Evolutionary conservation across 805 yeast genomes (phyloP), one percentile per base, ranked within the genome.

Genomic region (Starmerella asiatica): DNA sequence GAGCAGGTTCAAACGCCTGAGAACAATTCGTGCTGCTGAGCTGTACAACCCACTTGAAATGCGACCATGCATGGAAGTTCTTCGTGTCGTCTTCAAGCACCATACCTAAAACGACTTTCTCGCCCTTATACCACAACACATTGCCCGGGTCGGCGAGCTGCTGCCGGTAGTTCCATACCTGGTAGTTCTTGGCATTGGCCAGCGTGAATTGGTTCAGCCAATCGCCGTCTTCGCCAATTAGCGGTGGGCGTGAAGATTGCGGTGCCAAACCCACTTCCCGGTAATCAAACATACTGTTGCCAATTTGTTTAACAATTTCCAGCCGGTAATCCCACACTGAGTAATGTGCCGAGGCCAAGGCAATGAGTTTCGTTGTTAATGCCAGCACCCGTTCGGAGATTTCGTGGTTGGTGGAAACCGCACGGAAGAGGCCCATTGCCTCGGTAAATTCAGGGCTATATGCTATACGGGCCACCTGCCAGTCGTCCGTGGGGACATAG

Each of bases 41-140:
- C 28, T 67, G 64, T 8, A 79, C 77, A 18, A 82, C 60, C 96
- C 96, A 86, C 51, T 80, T 79, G 38, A 88, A 63, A 51, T 85
- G 83, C 1, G 94, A 73, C 97, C 98, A 91, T 5, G 86, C 95
- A 53, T 91, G 98, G 58, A 91, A 93, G 62, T 91, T 91, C 55
- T 91, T 91, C 4, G 77, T 57, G 54, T 91, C 98, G 36, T 75
- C 79, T 11, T 70, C 72, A 4, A 91, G 59, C 79, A 88, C 79
- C 34, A 68, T 60, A 29, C 69, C 68, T 31, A 80, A 63, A 18
- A 84, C 67, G 2, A 81, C 78, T 37, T 67, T 65, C 55, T 91
- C 97, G 28, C 76, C 62, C 31, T 59, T 21, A 36, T 43, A 51
- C 43, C 48, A 57, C 32, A 63, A 40, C 28, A 38, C 34, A 36